Evolutionary conservation across 2,329 filamentous ascomycete genomes (phyloP), one percentile per base, ranked within the genome.

Genomic region (Phoma sp.): DNA sequence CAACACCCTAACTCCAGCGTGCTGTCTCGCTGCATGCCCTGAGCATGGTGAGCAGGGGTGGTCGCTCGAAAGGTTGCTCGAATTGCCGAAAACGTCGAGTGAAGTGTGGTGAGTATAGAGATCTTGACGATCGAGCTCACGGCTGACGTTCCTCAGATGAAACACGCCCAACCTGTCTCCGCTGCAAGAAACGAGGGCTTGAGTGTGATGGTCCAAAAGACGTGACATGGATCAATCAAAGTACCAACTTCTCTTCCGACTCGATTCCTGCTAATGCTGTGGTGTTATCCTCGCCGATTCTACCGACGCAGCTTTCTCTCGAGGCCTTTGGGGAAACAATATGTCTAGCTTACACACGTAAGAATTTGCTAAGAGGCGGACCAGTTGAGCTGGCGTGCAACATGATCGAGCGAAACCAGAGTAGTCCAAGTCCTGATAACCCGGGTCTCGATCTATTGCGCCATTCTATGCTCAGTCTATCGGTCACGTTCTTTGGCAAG

Each of bases 41-140:
- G 37, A 55, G 47, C 35, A 71, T 71, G 68, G 68, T 71, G 25
- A 68, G 62, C 37, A 61, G 66, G 49, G 67, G 67, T 36, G 68
- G 68, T 9, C 67, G 68, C 38, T 71, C 68, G 4, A 69, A 62
- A 49, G 67, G 67, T 19, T 71, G 68, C 37, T 41, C 58, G 4
- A 59, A 65, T n/a, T 71, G 67, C 52, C 64, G 67, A 17, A 61
- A 61, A 33, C 60, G 67, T 24, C 62, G 64, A 25, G 61, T 70
- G 15, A 71, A 70, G 47, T 71, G 68, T 33, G 68, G 68, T 70
- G 51, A 49, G 68, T 63, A 1, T 12, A 21, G 27, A n/a, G 10
- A 22, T 8, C 37, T 13, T 3, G 22, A 41, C 12, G 12, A 7
- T 36, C 2, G 25, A 36, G 17, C 12, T 10, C 6, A 12, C 7